A percentile compares a stretch with the other conserved stretches of the same genome.
phyloP scores from a whole-genome alignment of 2,329 filamentous ascomycete genomes.

The Paracorniculantispora psalliotae region DNA sequence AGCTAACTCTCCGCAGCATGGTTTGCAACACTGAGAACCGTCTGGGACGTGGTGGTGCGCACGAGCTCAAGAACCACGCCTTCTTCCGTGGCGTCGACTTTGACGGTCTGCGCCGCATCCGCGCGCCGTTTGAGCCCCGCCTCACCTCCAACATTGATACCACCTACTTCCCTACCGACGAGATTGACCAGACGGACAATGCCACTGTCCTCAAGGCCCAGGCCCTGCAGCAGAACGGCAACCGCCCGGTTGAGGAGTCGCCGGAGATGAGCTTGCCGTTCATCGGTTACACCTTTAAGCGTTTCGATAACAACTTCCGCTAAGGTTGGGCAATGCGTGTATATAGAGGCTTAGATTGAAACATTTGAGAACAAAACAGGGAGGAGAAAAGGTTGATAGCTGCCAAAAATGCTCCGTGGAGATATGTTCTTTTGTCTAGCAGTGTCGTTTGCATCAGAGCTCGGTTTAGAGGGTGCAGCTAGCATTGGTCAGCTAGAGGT shows the following conservation, averaged over 20 bases:
- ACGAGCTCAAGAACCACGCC: slow-evolving; percentile 87
- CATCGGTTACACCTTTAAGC: slow-evolving; percentile 71
- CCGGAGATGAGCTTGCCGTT: slow-evolving; percentile 93
- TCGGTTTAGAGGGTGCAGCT: background rate
- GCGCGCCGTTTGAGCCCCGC: slow-evolving; percentile 92
- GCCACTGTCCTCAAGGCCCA: slow-evolving; percentile 81
- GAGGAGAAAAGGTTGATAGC: background rate
- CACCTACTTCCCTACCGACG: slow-evolving; percentile 97
- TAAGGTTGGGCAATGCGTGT: slow-evolving; percentile 27
- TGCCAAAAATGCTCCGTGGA: background rate
- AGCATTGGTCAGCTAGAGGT: slow-evolving; percentile 4
- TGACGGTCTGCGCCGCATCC: slow-evolving; percentile 85
- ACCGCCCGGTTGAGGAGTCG: slow-evolving; percentile 61
- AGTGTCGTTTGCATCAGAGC: background rate
- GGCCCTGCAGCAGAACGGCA: slow-evolving; percentile 63
- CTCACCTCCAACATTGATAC: slow-evolving; percentile 92
- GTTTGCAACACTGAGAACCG: slow-evolving; percentile 93
- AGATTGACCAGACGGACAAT: slow-evolving; percentile 95
- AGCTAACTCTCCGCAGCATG: slow-evolving; percentile 53
- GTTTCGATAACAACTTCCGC: slow-evolving; percentile 72
- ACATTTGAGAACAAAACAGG: background rate
- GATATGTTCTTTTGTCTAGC: background rate
- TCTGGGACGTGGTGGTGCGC: slow-evolving; percentile 77
- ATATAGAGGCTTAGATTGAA: background rate
- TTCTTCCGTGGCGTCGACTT: slow-evolving; percentile 98